Percentiles rank a stretch among this genome's conserved stretches.
phyloP scores from a whole-genome alignment of 2,329 filamentous ascomycete species.

The Clonostachys chloroleuca region DNA sequence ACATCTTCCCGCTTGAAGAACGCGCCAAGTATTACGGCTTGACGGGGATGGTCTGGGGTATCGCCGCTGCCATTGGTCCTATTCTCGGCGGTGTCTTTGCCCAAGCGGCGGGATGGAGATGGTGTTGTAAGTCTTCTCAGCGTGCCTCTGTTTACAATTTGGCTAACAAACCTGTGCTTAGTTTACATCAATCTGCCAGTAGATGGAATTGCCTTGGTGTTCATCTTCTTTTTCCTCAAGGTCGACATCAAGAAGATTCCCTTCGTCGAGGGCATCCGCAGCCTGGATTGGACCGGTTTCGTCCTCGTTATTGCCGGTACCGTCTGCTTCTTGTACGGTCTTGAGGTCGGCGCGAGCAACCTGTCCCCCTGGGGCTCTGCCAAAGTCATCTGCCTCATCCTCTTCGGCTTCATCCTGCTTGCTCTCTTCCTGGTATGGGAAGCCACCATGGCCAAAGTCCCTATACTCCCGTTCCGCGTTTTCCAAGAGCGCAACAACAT shows the following conservation, averaged over 20 bases:
- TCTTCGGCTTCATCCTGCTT: slow-evolving; percentile 40
- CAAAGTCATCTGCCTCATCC: slow-evolving; percentile 46
- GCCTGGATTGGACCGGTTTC: slow-evolving; percentile 44
- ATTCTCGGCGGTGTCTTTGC: slow-evolving; percentile 44
- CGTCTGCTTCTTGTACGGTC: slow-evolving; percentile 54
- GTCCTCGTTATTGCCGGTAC: slow-evolving; percentile 51
- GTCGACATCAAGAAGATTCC: slow-evolving; percentile 53
- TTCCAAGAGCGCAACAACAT: slow-evolving; percentile 44
- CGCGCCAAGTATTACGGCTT: slow-evolving; percentile 44
- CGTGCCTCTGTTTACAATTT: slow-evolving; percentile 54
- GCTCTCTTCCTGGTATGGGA: slow-evolving; percentile 45
- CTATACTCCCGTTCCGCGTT: slow-evolving; percentile 50
- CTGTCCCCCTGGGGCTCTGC: slow-evolving; percentile 45
- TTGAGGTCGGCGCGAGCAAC: slow-evolving; percentile 51
- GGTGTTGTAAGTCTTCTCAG: slow-evolving; percentile 34
- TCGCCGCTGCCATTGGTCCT: slow-evolving; percentile 44
- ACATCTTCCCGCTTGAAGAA: slow-evolving; percentile 25
- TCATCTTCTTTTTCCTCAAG: slow-evolving; percentile 28
- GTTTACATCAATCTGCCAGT: slow-evolving; percentile 37
- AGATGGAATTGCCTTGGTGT: slow-evolving; percentile 33
- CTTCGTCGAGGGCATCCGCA: slow-evolving; percentile 46
- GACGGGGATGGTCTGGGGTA: slow-evolving; percentile 51
- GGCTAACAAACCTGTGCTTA: slow-evolving; percentile 29
- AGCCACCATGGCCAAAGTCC: slow-evolving; percentile 46
- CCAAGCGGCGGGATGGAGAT: slow-evolving; percentile 41